Conservation (phyloP, 805 yeast genomes). For the Pichia nakasei region DNA sequence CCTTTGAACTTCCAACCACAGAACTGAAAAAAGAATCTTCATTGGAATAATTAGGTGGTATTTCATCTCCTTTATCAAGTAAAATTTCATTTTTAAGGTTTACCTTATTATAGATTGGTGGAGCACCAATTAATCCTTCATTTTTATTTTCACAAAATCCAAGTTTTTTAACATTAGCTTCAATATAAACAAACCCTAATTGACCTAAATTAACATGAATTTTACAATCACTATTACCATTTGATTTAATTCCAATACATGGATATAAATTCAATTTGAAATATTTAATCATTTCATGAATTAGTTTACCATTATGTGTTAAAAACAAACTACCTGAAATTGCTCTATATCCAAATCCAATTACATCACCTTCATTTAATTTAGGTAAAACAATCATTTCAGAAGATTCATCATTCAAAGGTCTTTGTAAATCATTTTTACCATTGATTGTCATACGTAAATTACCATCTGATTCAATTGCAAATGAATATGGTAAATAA, state of each 20-base stretch:
- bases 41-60: conserved; percentile 60
- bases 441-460: conserved; percentile 35
- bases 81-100: conserved; percentile 37
- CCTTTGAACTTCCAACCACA: conserved; percentile 3
- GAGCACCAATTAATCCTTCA: conserved; percentile 32
- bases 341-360: conserved; percentile 46
- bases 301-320: conserved; percentile 47
- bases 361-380: conserved; percentile 42
- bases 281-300: conserved; percentile 42
- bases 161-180: conserved; percentile 62
- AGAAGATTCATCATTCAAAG: conserved; percentile 30
- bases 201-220: conserved; percentile 72
- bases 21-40: conserved; percentile 57
- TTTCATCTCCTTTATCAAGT: conserved; percentile 61
- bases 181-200: conserved; percentile 80
- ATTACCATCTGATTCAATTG: conserved; percentile 67
- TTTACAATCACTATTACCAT: conserved; percentile 30
- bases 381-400: conserved; percentile 43
- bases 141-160: conserved; percentile 46
- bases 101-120: conserved; percentile 27
- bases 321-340: conserved; percentile 41
- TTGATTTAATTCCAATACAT: conserved; percentile 42
- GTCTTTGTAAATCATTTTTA: not conserved
- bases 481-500: conserved; percentile 56
- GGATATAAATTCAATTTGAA: conserved; percentile 44